Evolutionary conservation across 176 grass and related monocot genomes (phyloP), one percentile per base, ranked within the genome.

Genomic region (Guadua angustifolia): DNA sequence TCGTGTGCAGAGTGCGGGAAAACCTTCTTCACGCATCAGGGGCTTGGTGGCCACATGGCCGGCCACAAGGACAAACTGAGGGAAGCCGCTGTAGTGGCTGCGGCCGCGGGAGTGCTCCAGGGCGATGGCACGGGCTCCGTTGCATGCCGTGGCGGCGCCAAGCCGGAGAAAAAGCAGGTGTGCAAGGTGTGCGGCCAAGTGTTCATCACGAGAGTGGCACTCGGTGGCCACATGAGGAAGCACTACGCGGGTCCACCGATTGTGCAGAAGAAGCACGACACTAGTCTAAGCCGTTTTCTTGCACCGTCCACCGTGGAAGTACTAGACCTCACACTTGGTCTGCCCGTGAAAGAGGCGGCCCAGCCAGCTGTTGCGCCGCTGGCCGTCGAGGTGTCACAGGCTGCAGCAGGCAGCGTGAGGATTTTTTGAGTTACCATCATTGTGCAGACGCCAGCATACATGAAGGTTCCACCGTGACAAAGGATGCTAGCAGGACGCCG

Each of bases 141-240:
- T 5, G 56, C 45, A 2, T 5, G 10, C 4, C 52, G 10, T 2
- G 25, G 47, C 39, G 35, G 19, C 22, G 17, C 10, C 42, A 60
- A 10, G 58, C 47, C 59, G 74, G 40, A 3, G 74, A 25, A n/a
- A 74, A 13, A 2, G 60, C 79, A 87, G 68, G 1, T 0, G 12
- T 90, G 88, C 84, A 12, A 29, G 7, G 5, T 5, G 40, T 90
- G 88, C 79, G 1, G 9, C 66, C 12, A 4, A 5, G 73, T 33
- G 57, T 90, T 51, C 73, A 0, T 2, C 0, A 59, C 29, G 0
- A 84, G 88, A 12, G 73, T 86, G 21, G 15, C 59, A 49, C 88
- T 90, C 40, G 88, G 88, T 11, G 88, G 88, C 21, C 88, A 90
- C 73, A 86, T 78, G 84, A 78, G 88, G 49, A 73, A 15, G 73